Base-by-base conservation (phyloP, 306 rosid species). In the Canavalia ensiformis region DNA sequence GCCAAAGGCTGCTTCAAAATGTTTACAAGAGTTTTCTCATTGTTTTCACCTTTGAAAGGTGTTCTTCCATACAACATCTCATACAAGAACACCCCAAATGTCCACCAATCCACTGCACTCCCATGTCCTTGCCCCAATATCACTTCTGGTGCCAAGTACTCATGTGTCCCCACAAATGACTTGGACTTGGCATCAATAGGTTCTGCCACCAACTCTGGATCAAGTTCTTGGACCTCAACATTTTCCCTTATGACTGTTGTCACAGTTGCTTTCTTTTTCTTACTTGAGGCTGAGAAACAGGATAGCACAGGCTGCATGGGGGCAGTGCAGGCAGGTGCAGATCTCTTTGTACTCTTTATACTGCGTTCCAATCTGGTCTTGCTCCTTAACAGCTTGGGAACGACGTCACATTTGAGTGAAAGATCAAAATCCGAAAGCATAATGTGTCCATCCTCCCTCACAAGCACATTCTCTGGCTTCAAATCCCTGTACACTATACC, bases 101-200 rank as follows among this genome's bases (percentile, higher is more conserved):
- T 95, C 99, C 99, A 95, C 99, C 99, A 95, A 44, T 95, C 99
- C 73, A 95, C 99, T 0, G 94, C 97, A 66, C 99, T 91, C 6
- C 99, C 99, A 72, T 95, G 99, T 0, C 99, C 99, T 77, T 93
- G 97, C 0, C 98, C 99, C 6, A 95, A 86, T 4, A 95, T 95
- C 39, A 95, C 97, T 82, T 95, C 99, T 5, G 99, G 99, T 0
- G 99, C 99, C 54, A 95, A 67, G 77, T 95, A 95, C 84, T 95
- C 99, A 18, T 95, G 99, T 5, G 99, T 95, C 31, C 99, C 99
- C 0, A 95, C 98, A 31, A 95, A 95, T 1, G 99, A 95, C 76
- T 90, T 95, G 1, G 99, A 95, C 62, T 89, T 59, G 0, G 98
- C 99, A 4, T 88, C 83, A 5, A 93, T 89, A 0, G 99, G 99